Evolutionary conservation across 1,284 basidiomycete genomes (phyloP).

Genomic region (Moesziomyces sp.): DNA sequence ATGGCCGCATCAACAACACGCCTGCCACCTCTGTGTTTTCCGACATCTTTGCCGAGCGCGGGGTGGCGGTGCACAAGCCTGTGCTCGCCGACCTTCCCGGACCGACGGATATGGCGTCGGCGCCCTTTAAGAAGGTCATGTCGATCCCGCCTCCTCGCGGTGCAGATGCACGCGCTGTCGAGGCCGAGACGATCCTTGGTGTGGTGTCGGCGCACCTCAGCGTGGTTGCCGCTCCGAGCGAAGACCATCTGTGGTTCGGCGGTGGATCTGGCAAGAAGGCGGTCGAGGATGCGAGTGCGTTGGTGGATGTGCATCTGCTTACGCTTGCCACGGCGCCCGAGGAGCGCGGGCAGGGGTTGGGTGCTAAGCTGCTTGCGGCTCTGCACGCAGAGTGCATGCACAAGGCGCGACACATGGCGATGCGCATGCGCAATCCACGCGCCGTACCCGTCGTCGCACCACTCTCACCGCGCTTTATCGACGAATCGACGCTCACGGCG

Average conservation of each 20-base stretch:
- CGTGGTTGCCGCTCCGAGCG: constrained; percentile 15
- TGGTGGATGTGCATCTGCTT: constrained; percentile 52
- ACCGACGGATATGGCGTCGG: constrained; percentile 42
- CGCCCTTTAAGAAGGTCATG: constrained; percentile 52
- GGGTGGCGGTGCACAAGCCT: constrained; percentile 6
- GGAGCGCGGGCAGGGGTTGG: constrained; percentile 58
- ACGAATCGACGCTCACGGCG: constrained; percentile 3
- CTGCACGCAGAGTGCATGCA: constrained; percentile 46
- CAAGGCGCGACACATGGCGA: constrained; percentile 22
- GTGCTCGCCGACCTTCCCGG: constrained; percentile 42
- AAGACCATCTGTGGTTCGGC: constrained; percentile 19
- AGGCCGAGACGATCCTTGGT: constrained; percentile 56
- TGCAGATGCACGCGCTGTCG: constrained; percentile 1
- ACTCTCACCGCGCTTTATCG: constrained; percentile 24
- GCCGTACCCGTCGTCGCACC: constrained; percentile 7
- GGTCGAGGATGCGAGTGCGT: constrained; percentile 13
- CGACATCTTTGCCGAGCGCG: constrained; percentile 36
- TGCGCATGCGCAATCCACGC: constrained; percentile 10
- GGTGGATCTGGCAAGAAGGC: not conserved
- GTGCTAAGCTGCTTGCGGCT: constrained; percentile 44
- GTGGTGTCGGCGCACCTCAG: constrained; percentile 51
- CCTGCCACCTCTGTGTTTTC: constrained; percentile 46
- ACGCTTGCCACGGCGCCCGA: constrained; percentile 52
- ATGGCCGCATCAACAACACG: constrained; percentile 45
- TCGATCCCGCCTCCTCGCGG: constrained; percentile 39